These are phyloP conservation scores for Pinus albicaulis DNA, from an alignment of 75 land plant genomes.

Conservation along the genomic window DNA sequence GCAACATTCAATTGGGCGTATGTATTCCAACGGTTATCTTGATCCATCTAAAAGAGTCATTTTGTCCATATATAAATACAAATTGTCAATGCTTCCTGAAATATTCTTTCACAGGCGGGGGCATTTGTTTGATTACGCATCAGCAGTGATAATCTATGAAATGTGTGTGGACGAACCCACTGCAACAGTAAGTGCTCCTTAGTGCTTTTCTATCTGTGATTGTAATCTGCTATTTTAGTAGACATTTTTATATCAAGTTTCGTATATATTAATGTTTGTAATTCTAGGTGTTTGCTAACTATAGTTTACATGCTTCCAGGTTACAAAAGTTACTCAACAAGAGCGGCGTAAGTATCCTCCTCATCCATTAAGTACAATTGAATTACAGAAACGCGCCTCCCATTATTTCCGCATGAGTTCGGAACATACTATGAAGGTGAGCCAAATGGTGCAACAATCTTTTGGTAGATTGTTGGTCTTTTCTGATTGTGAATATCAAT, in stretches of 20 bases:
- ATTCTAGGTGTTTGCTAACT: background rate
- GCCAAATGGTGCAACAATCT: background rate
- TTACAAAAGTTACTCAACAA: conserved; percentile 63
- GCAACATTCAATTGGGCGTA: conserved; percentile 84
- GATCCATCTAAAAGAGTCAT: background rate
- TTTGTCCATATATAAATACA: background rate
- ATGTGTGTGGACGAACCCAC: conserved; percentile 89
- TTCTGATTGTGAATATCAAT: too few relatives aligned
- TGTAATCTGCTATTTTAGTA: background rate
- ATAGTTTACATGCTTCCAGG: conserved; percentile 34
- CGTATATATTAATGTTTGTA: background rate
- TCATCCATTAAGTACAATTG: conserved; percentile 85
- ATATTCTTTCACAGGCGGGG: conserved; percentile 65
- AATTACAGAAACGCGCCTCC: conserved; percentile 93
- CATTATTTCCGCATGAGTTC: conserved; percentile 91
- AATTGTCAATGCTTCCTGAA: background rate
- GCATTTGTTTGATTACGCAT: conserved; percentile 84
- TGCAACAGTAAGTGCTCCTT: conserved; percentile 71
- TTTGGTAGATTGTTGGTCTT: background rate
- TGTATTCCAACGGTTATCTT: conserved; percentile 3
- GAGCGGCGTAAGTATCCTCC: conserved; percentile 88
- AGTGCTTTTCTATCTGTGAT: conserved; percentile 4
- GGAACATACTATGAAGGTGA: conserved; percentile 93
- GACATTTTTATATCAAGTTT: background rate
- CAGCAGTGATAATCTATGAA: conserved; percentile 81